Evolutionary conservation across 2,329 filamentous ascomycete species (phyloP), one percentile per base, ranked within the genome.

Genomic region (Sphaceloma murrayae): DNA sequence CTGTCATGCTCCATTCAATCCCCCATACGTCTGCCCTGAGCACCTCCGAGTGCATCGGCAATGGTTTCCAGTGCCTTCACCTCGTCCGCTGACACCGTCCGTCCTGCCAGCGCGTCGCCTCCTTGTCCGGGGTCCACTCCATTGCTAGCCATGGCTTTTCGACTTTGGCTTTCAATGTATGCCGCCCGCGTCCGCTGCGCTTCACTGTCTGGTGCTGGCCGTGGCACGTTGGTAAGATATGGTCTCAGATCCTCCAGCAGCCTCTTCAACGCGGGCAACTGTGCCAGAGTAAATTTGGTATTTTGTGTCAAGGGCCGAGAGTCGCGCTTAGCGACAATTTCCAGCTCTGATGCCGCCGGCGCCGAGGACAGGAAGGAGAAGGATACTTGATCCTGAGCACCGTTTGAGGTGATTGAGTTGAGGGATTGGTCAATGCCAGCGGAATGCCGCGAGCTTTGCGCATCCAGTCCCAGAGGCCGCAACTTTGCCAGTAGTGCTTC

Each of bases 151-250:
- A 95, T 67, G 58, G 93, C 84, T 48, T 82, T 73, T 52, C 77
- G 70, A 40, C 85, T 84, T 56, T 87, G 80, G 44, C 74, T 74
- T 63, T 95, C 88, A 38, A 96, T 79, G 59, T 96, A 96, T 52
- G 82, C 75, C 46, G 81, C 72, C 48, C 89, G 71, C 59, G 91
- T 79, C 43, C 78, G 74, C 29, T 79, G 73, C 67, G 72, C 69
- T 62, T 36, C 54, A 55, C 47, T 66, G 60, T 21, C 55, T 53
- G 2, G 24, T 13, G 33, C 46, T n/a, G 45, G 31, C 10, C 19
- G 16, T 5, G 60, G 57, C 43, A 76, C 50, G 4, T 62, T 59
- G 4, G 62, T 61, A 19, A 93, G 65, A 48, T 80, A 77, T 0
- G 83, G 78, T 49, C 79, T 69, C 26, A 94, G 67, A 9, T 74